phyloP scores from a whole-genome alignment of 768 basidiomycete species.

The Heimioporus sp. region DNA sequence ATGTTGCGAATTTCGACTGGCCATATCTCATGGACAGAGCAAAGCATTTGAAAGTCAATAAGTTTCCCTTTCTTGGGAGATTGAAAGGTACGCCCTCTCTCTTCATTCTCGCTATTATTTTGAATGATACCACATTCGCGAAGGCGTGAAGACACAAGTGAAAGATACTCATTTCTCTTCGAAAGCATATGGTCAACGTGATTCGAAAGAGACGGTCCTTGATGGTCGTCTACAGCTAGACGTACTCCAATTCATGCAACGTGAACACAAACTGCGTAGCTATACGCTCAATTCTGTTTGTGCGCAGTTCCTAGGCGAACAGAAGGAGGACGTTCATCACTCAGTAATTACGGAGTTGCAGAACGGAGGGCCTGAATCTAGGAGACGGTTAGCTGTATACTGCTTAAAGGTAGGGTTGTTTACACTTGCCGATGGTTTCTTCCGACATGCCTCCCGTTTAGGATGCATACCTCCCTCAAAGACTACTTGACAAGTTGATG shows the following conservation, averaged over 20 bases:
- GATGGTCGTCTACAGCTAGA: slow-evolving; percentile 96
- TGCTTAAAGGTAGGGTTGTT: slow-evolving; percentile 76
- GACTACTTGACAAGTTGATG: slow-evolving; percentile 97
- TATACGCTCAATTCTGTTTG: slow-evolving; percentile 99
- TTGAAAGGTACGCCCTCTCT: slow-evolving; percentile 54
- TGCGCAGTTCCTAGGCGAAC: slow-evolving; percentile 95
- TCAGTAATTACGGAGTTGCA: slow-evolving; percentile 98
- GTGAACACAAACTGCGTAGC: slow-evolving; percentile 95
- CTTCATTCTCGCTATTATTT: not conserved
- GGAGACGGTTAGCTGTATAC: slow-evolving; percentile 92
- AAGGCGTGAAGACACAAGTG: slow-evolving; percentile 73
- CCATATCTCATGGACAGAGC: slow-evolving; percentile 95
- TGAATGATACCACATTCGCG: slow-evolving; percentile 4
- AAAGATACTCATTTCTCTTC: slow-evolving; percentile 98
- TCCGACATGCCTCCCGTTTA: slow-evolving; percentile 28
- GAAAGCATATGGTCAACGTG: slow-evolving; percentile 94
- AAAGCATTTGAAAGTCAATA: slow-evolving; percentile 65
- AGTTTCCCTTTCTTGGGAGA: slow-evolving; percentile 75
- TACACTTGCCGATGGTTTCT: not conserved
- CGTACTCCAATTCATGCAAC: slow-evolving; percentile 95
- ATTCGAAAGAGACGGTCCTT: slow-evolving; percentile 89
- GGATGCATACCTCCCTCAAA: slow-evolving; percentile 98
- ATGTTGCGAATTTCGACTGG: slow-evolving; percentile 91
- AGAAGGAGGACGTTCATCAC: slow-evolving; percentile 98
- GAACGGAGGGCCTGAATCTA: slow-evolving; percentile 92